phyloP scores from a whole-genome alignment of 1,284 basidiomycete species.

The Peniophora sp. region DNA sequence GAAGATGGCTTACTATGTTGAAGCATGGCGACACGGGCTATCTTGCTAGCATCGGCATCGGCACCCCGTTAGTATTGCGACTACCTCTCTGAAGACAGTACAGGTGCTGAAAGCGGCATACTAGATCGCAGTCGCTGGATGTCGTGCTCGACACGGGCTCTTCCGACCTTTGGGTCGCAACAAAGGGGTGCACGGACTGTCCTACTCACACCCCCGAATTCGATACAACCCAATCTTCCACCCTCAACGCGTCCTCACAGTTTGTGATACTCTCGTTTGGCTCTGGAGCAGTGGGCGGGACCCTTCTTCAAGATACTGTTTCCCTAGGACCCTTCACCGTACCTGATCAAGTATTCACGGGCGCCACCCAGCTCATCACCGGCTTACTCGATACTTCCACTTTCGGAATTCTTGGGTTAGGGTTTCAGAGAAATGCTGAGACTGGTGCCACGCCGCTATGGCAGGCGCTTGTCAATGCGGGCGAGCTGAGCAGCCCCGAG shows the following conservation, averaged over 20 bases:
- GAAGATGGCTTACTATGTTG: too few relatives aligned
- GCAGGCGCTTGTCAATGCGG: conserved; percentile 8
- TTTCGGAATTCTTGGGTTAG: conserved; percentile 31
- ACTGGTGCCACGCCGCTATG: conserved; percentile 36
- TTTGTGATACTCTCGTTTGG: neutral
- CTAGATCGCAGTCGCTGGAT: neutral
- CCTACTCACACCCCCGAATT: neutral
- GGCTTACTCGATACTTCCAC: conserved; percentile 20
- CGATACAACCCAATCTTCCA: neutral
- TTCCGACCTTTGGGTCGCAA: neutral
- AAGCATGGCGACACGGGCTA: too few relatives aligned
- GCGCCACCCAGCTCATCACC: conserved; percentile 18
- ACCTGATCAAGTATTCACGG: neutral
- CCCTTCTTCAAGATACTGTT: neutral
- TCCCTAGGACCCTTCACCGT: neutral
- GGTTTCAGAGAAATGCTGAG: conserved; percentile 25
- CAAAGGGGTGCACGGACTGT: neutral
- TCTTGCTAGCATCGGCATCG: too few relatives aligned
- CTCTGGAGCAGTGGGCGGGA: neutral
- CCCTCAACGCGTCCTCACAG: neutral
- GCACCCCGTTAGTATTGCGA: too few relatives aligned
- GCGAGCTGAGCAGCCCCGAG: conserved; percentile 47
- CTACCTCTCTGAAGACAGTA: too few relatives aligned
- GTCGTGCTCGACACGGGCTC: conserved; percentile 1
- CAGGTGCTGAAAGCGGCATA: too few relatives aligned